Percentiles rank a stretch among this genome's conserved stretches.
phyloP scores from a whole-genome alignment of 495 filamentous ascomycete species.

The Daldinia loculata region DNA sequence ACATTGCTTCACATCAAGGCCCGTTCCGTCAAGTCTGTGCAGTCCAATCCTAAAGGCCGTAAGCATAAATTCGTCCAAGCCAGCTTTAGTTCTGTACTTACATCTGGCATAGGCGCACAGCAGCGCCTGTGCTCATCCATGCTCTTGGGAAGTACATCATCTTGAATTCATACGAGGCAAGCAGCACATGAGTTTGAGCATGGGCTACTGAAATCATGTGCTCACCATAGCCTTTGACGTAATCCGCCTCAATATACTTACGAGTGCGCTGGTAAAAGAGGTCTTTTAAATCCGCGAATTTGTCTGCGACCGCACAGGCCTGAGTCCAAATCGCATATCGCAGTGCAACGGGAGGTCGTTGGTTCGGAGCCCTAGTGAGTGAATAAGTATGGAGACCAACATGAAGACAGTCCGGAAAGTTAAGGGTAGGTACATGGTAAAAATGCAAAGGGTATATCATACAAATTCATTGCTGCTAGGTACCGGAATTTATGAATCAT shows the following conservation, averaged over 20 bases:
- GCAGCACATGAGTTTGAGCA: constrained; percentile 82
- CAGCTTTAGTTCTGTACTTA: constrained; percentile 28
- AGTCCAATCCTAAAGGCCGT: constrained; percentile 71
- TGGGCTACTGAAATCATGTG: constrained; percentile 81
- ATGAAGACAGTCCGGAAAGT: neutral
- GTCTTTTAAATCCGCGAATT: constrained; percentile 76
- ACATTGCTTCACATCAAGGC: constrained; percentile 91
- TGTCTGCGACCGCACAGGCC: constrained; percentile 83
- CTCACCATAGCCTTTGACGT: constrained; percentile 94
- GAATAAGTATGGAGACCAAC: constrained; percentile 34
- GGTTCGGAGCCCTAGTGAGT: constrained; percentile 68
- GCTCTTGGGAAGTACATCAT: constrained; percentile 98
- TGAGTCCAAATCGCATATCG: constrained; percentile 95
- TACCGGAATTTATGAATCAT: constrained; percentile 91
- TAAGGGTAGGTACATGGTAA: neutral
- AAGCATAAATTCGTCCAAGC: constrained; percentile 12
- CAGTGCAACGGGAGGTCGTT: constrained; percentile 86
- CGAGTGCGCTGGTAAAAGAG: constrained; percentile 88
- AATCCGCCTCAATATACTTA: constrained; percentile 88
- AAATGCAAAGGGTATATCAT: constrained; percentile 36
- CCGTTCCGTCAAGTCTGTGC: constrained; percentile 85
- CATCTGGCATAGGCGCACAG: constrained; percentile 82
- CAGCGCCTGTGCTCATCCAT: constrained; percentile 89
- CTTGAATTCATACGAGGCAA: constrained; percentile 90
- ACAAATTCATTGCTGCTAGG: constrained; percentile 81